phyloP scores from a whole-genome alignment of 192 early-diverging fungal species.

The Spinellus fusiger region DNA sequence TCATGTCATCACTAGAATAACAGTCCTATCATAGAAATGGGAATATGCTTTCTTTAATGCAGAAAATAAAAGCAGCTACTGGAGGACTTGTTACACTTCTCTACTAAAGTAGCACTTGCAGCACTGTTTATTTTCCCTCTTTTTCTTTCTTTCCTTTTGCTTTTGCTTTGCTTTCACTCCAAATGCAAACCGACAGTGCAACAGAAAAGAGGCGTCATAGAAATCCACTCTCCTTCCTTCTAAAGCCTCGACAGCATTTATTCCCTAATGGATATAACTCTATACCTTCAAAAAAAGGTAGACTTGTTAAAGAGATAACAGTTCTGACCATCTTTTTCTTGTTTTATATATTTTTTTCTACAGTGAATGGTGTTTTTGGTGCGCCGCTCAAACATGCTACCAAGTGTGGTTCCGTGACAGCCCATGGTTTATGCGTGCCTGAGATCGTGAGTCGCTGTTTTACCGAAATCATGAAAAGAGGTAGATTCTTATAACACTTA shows the following conservation, averaged over 20 bases:
- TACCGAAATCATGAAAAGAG: conserved; percentile 26
- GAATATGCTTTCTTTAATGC: not conserved
- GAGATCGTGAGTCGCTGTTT: conserved; percentile 22
- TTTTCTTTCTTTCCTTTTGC: not conserved
- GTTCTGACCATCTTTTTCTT: conserved; percentile 1
- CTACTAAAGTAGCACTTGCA: not conserved
- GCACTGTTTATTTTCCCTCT: not conserved
- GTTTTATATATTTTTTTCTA: not conserved
- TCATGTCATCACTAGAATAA: too few relatives aligned
- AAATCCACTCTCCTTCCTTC: conserved; percentile 13
- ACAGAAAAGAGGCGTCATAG: conserved; percentile 10
- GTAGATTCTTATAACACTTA: not conserved
- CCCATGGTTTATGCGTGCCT: conserved; percentile 17
- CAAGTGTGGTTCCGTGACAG: conserved; percentile 15
- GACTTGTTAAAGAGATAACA: too few relatives aligned
- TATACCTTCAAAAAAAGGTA: conserved; percentile 13
- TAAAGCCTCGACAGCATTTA: conserved; percentile 9
- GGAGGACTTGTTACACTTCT: too few relatives aligned
- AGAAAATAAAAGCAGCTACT: not conserved
- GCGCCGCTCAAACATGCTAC: conserved; percentile 23
- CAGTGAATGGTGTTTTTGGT: conserved; percentile 21
- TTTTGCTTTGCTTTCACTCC: not conserved
- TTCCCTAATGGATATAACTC: conserved; percentile 6
- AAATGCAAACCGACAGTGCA: conserved; percentile 2
- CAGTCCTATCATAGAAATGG: not conserved